phyloP scores from a whole-genome alignment of 805 yeast genomes.

The Kazachstania martiniae region DNA sequence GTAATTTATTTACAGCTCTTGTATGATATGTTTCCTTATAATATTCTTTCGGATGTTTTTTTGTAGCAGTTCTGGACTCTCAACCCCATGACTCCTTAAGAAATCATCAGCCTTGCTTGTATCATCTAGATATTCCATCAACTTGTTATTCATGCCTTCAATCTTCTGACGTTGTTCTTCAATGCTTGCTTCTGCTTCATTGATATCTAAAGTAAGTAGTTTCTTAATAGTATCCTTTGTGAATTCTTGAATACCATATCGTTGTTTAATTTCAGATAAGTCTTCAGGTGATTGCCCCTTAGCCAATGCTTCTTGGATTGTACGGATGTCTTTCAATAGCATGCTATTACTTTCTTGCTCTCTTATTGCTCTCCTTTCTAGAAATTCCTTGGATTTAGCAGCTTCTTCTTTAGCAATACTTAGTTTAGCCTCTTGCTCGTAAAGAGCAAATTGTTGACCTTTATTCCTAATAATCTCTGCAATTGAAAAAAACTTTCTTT shows the following conservation, averaged over 20 bases:
- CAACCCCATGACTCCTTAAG: slow-evolving; percentile 28
- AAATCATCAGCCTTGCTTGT: slow-evolving; percentile 27
- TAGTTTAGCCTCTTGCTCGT: slow-evolving; percentile 60
- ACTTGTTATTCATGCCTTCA: slow-evolving; percentile 27
- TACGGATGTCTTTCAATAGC: slow-evolving; percentile 22
- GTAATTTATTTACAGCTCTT: slow-evolving; percentile 4
- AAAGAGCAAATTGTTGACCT: slow-evolving; percentile 84
- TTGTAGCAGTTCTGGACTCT: slow-evolving; percentile 32
- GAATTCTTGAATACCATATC: slow-evolving; percentile 38
- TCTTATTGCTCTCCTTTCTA: slow-evolving; percentile 35
- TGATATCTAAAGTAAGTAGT: slow-evolving; percentile 32
- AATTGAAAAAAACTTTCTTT: slow-evolving; percentile 76
- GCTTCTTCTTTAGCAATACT: slow-evolving; percentile 61
- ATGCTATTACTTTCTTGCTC: slow-evolving; percentile 18
- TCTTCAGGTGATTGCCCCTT: slow-evolving; percentile 29
- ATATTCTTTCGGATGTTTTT: slow-evolving; percentile 58
- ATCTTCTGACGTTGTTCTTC: slow-evolving; percentile 24
- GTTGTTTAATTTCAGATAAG: slow-evolving; percentile 31
- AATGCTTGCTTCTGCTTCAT: slow-evolving; percentile 21
- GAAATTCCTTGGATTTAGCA: slow-evolving; percentile 42
- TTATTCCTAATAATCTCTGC: slow-evolving; percentile 83
- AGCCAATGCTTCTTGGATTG: slow-evolving; percentile 21
- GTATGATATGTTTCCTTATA: slow-evolving; percentile 47
- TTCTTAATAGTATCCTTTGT: slow-evolving; percentile 32
- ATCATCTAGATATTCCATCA: slow-evolving; percentile 29